Percentiles rank a stretch among this genome's conserved stretches.
These are phyloP conservation scores for Vigna reflexopilosa DNA, from an alignment of 306 rosid genomes.

Conservation along the genomic window DNA sequence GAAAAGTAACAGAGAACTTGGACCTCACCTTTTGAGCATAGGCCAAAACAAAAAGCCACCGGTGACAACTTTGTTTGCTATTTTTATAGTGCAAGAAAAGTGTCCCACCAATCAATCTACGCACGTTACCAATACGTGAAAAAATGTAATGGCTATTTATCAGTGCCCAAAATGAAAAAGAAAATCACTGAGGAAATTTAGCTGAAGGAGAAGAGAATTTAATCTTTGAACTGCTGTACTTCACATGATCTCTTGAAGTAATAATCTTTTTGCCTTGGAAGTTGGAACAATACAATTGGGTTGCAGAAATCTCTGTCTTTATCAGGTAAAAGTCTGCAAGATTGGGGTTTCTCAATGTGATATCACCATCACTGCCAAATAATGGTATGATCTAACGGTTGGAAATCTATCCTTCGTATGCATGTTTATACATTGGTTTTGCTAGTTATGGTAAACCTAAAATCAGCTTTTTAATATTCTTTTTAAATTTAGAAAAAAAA, in stretches of 20 bases:
- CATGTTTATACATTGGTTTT: no score
- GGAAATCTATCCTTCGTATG: no score
- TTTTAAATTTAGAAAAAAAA: no score
- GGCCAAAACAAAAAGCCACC: conserved; percentile 52
- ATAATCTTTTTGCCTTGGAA: background rate
- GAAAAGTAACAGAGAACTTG: background rate
- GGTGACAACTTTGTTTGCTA: conserved; percentile 48
- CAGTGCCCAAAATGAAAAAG: no score
- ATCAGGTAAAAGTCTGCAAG: conserved; percentile 2
- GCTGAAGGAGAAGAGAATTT: background rate
- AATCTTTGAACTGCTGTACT: no score
- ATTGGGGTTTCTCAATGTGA: conserved; percentile 14
- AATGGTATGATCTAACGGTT: no score
- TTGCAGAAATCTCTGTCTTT: conserved; percentile 24
- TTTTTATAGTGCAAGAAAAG: conserved; percentile 33
- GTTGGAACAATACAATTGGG: conserved; percentile 2
- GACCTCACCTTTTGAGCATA: background rate
- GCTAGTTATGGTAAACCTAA: no score
- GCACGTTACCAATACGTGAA: conserved; percentile 44
- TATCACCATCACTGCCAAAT: conserved; percentile 23
- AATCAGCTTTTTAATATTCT: no score
- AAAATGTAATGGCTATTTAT: no score
- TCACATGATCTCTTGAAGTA: background rate
- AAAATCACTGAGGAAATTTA: background rate
- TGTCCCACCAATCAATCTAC: conserved; percentile 21